Evolutionary conservation across 208 protist species (phyloP), one percentile per base, ranked within the genome.

Genomic region (Crithidia acanthocephali): DNA sequence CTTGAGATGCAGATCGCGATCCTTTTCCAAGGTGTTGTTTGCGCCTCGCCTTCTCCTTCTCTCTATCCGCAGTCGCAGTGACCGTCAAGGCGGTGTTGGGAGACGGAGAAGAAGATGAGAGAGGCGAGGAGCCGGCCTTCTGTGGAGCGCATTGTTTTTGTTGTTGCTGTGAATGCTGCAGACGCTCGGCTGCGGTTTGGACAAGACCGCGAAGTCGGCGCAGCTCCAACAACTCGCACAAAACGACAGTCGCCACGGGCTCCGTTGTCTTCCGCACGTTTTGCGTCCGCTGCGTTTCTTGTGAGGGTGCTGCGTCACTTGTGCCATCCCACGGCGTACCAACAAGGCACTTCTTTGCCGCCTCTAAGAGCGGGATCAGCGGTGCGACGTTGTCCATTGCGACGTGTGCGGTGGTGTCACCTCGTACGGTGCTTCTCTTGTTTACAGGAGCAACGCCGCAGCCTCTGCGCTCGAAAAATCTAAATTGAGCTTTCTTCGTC

Each of bases 181-280:
- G 47, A 42, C 37, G 60, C 16, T 15, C 32, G 18, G 40, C 33
- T 4, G 52, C 51, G 2, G 37, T 42, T 40, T 33, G 45, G 22
- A 75, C 61, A 23, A 75, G 50, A 9, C 37, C 27, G 40, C 44
- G 30, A 9, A 75, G 61, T 10, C 47, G 73, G 40, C 58, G 68
- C 47, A 72, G 16, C 9, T 78, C 65, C 59, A 73, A 20, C 11
- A 72, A 47, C 5, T 78, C 32, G 23, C 73, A 73, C n/a, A 78
- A 40, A 64, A 71, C 73, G 7, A 23, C 44, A 2, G 59, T 16
- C 23, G 59, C 23, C 28, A 28, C 22, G 2, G 57, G 40, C 37
- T 62, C 57, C 7, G 5, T 10, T 0, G n/a, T 13, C 30, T 4
- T 27, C 7, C 25, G 50, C 25, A 23, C 11, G 11, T 48, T 50